Base-by-base conservation (phyloP, 2,329 filamentous ascomycete species). In the Colletotrichum sp. region DNA sequence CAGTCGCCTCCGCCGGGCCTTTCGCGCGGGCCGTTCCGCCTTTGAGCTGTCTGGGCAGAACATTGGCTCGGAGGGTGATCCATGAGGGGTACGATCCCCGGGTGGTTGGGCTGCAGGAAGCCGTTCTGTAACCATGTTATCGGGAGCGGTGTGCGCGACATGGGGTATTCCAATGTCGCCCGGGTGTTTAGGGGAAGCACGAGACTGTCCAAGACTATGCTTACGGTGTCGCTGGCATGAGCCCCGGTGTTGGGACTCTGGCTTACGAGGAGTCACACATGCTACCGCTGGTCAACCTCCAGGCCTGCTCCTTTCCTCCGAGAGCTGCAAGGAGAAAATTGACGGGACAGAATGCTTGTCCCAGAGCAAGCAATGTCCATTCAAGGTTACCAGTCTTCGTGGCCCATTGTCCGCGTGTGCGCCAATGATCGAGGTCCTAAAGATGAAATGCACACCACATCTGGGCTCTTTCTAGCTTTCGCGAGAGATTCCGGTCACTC, bases 11-110 rank as follows among this genome's bases (percentile, higher is more conserved):
- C 12, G 26, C 36, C 22, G 64, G 13, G 10, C n/a, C 34, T 39
- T n/a, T 22, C 30, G 18, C 22, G 64, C 73, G 73, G 73, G 70
- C 73, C 73, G 73, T 68, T 18, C 73, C 73, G 70, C 26, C 26
- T 10, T 24, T 24, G 30, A 28, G 28, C 18, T 34, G 22, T 24
- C 59, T 52, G 44, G n/a, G 44, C 44, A 52, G 44, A 52, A 13
- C 44, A 22, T 52, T 52, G 44, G n/a, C 44, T 52, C 44, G 44
- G 44, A 48, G n/a, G 44, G n/a, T 52, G 44, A 52, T 52, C 44
- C n/a, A 52, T 52, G 44, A 52, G 44, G 44, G n/a, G 44, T 52
- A 22, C 44, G 6, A 18, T 24, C 30, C n/a, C 8, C 22, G n/a
- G 34, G 34, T 18, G 15, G 22, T 44, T 32, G 28, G n/a, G 62